Conservation (phyloP, 768 basidiomycete genomes). For the Chalciporus piperatus region DNA sequence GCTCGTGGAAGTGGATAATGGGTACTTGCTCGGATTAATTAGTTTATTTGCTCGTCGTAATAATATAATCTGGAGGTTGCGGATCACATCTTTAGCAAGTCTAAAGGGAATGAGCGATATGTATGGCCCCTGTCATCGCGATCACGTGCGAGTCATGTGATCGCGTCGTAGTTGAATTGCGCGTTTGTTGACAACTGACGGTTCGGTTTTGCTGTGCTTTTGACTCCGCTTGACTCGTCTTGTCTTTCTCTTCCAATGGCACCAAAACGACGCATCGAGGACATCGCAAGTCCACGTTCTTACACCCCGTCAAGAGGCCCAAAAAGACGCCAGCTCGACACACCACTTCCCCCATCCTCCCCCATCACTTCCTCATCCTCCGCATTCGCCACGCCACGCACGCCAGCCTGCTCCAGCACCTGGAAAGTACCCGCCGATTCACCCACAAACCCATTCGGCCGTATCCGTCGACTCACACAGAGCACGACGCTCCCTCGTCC, state of each 20-base stretch:
- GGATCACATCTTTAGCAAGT: too few species aligned
- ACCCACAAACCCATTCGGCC: constrained; percentile 68
- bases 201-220: neutral
- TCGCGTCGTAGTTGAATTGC: neutral
- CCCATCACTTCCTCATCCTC: constrained; percentile 28
- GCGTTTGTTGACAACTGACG: neutral
- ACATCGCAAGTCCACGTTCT: too few species aligned
- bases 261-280: too few species aligned
- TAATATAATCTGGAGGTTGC: too few species aligned
- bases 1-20: too few species aligned
- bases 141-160: neutral
- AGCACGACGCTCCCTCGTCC: constrained; percentile 39
- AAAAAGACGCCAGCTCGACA: constrained; percentile 21
- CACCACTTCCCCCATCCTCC: constrained; percentile 27
- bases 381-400: constrained; percentile 32
- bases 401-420: constrained; percentile 38
- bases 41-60: too few species aligned
- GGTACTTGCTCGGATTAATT: too few species aligned
- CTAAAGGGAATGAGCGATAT: too few species aligned
- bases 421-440: constrained; percentile 58
- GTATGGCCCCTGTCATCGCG: too few species aligned
- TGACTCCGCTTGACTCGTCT: neutral
- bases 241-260: constrained; percentile 15
- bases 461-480: constrained; percentile 43
- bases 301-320: constrained; percentile 31